Conservation (phyloP, 495 filamentous ascomycete genomes). For the Podospora comata region DNA sequence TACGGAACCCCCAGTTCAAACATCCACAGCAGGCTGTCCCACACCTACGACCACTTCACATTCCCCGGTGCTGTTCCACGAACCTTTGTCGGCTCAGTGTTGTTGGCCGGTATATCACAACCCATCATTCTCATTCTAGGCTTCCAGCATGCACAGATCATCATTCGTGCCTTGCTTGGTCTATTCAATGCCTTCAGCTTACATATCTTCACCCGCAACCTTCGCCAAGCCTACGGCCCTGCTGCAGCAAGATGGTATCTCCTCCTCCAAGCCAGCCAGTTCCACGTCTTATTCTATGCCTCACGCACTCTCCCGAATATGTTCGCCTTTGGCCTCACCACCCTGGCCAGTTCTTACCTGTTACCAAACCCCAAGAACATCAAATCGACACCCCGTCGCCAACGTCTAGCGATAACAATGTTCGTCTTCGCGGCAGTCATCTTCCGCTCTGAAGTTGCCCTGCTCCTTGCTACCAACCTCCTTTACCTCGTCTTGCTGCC, state of each 20-base stretch:
- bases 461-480: constrained; percentile 64
- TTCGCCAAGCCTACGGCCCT: constrained; percentile 66
- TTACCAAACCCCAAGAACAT: constrained; percentile 50
- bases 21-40: constrained; percentile 45
- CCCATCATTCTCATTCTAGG: constrained; percentile 55
- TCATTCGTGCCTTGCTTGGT: constrained; percentile 76
- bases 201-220: constrained; percentile 57
- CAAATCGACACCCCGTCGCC: constrained; percentile 34
- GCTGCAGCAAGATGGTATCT: constrained; percentile 76
- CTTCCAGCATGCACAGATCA: constrained; percentile 43
- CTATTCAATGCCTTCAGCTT: constrained; percentile 71
- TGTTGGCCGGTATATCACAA: constrained; percentile 65
- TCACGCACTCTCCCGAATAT: constrained; percentile 92
- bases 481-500: constrained; percentile 55
- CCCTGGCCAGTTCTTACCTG: constrained; percentile 65
- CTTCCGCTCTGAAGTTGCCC: constrained; percentile 85
- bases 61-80: constrained; percentile 91
- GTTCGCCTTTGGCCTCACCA: constrained; percentile 86
- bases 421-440: constrained; percentile 80
- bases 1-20: constrained; percentile 68
- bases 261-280: constrained; percentile 78
- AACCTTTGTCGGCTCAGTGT: constrained; percentile 77
- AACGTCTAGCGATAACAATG: constrained; percentile 61
- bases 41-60: constrained; percentile 81
- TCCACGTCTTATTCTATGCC: constrained; percentile 92